phyloP scores from a whole-genome alignment of 2,329 filamentous ascomycete species.

The Juglanconis sp. region DNA sequence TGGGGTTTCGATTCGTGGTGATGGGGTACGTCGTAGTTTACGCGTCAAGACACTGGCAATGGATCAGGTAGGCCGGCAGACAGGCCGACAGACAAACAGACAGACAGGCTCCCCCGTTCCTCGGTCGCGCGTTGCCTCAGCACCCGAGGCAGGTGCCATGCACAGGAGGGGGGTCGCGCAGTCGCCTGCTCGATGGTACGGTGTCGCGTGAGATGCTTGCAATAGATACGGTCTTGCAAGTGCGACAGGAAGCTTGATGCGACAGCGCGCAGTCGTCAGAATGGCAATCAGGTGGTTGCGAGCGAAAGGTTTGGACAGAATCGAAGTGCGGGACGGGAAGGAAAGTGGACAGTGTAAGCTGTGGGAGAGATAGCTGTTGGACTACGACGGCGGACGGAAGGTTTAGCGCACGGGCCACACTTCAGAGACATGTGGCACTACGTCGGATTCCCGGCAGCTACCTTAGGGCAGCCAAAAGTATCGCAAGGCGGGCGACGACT shows the following conservation, averaged over 20 bases:
- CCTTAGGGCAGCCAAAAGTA: too few species aligned
- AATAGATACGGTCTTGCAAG: not conserved
- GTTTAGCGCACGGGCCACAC: too few species aligned
- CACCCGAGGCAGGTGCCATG: conserved; percentile 15
- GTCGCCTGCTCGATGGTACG: not conserved
- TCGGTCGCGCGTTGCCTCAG: conserved; percentile 9
- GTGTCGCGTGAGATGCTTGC: not conserved
- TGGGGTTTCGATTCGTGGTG: not conserved
- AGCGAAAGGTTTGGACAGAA: too few species aligned
- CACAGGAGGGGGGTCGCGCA: conserved; percentile 2
- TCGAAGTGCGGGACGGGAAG: too few species aligned
- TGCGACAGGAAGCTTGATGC: not conserved
- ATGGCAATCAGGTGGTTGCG: too few species aligned
- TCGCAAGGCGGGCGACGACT: too few species aligned
- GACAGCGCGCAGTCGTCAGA: not conserved
- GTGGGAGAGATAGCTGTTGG: too few species aligned
- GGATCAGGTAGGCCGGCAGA: not conserved
- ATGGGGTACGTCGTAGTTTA: not conserved
- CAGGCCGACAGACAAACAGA: not conserved
- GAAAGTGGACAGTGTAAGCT: too few species aligned
- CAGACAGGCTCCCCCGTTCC: conserved; percentile 1
- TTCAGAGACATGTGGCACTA: too few species aligned
- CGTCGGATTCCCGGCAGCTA: too few species aligned
- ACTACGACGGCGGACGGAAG: too few species aligned
- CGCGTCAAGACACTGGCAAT: not conserved